Evolutionary conservation across 305 asterid species (phyloP), one percentile per base, ranked within the genome.

Genomic region (Stenogyne calaminthoides): DNA sequence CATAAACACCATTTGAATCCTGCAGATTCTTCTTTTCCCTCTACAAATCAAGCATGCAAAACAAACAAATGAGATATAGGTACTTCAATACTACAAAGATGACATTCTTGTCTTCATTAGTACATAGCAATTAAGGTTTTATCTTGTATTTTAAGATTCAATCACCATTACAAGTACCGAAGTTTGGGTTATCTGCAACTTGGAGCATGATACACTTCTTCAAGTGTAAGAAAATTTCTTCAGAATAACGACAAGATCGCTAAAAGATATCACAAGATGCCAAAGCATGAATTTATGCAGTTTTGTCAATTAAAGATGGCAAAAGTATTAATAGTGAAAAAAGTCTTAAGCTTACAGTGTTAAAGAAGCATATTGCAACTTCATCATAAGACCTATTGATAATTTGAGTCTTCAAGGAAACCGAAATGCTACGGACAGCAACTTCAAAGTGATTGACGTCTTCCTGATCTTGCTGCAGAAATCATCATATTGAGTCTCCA

Each of bases 11-110:
- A 83, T 76, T 86, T 62, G 87, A 56, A 75, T 91, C 96, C 84
- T 91, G 98, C 72, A 93, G 80, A 81, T 93, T 93, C 93, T 84
- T 93, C 85, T 89, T 93, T 79, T 89, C 97, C 88, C 88, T 85
- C 98, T 93, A 84, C 63, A 80, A 63, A 75, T 64, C 71, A 71
- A 77, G 72, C 46, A 83, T 44, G 77, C 62, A 81, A 54, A 73
- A 70, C 36, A 69, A 62, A 37, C 67, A 79, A 63, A 66, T 64
- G 67, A 70, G 78, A 75, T 58, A 63, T 56, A 56, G 66, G 51
- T 57, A 65, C 36, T 56, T 55, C 58, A 72, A 54, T 49, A 37
- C 70, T 51, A 79, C 59, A 29, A 63, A 72, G 42, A 29, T 40
- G 16, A 14, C 58, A 67, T 19, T 29, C 52, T 71, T 46, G 39